Evolutionary conservation across 306 rosid genomes (phyloP).

Genomic region (Acmispon strigosus): DNA sequence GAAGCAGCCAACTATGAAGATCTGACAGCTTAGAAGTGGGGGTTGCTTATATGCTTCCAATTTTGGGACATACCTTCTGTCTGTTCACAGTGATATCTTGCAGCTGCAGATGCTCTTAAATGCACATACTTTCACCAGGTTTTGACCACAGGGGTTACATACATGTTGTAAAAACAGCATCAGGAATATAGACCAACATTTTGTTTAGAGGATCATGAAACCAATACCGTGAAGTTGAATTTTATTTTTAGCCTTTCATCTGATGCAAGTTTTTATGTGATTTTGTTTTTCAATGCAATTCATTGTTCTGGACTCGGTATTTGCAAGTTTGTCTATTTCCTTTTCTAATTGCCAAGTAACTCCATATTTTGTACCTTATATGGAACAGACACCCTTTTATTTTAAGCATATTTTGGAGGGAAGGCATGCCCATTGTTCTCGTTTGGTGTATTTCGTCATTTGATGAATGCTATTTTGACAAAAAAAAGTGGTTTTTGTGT

Average conservation of each 20-base stretch:
- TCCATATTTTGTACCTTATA: too few relatives aligned
- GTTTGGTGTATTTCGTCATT: too few relatives aligned
- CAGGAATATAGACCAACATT: constrained; percentile 14
- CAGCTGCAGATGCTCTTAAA: not conserved
- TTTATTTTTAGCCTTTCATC: not conserved
- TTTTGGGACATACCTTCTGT: constrained; percentile 15
- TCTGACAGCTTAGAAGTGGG: not conserved
- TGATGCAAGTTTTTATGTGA: not conserved
- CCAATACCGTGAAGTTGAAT: not conserved
- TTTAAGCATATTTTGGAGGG: too few relatives aligned
- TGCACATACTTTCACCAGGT: not conserved
- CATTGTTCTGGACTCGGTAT: constrained; percentile 1
- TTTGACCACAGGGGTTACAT: constrained; percentile 10
- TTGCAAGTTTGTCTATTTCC: not conserved
- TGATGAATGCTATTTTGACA: too few relatives aligned
- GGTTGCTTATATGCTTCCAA: constrained; percentile 16
- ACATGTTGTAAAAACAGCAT: not conserved
- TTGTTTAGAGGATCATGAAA: constrained; percentile 15
- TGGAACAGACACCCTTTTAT: too few relatives aligned
- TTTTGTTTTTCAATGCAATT: not conserved
- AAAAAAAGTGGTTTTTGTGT: too few relatives aligned
- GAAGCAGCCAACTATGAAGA: constrained; percentile 13
- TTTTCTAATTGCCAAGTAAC: not conserved
- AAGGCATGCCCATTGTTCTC: too few relatives aligned
- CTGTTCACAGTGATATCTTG: constrained; percentile 5